These are phyloP conservation scores for Ceratocystiopsis minuta DNA, from an alignment of 2,329 filamentous ascomycete genomes.

Conservation along the genomic window DNA sequence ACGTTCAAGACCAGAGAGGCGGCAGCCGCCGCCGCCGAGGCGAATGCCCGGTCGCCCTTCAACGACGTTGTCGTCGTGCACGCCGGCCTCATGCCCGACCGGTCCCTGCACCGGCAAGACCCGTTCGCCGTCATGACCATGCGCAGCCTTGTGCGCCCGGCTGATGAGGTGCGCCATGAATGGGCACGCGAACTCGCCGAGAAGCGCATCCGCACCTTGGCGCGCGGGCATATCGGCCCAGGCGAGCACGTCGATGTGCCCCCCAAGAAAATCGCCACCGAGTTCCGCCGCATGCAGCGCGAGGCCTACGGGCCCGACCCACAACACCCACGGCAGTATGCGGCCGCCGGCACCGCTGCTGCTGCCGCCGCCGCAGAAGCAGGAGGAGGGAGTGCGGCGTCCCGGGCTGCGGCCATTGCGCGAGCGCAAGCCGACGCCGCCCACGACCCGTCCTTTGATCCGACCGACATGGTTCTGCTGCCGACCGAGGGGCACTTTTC, in stretches of 20 bases:
- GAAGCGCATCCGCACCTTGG: conserved; percentile 13
- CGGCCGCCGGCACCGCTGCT: background rate
- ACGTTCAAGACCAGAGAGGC: too few species aligned
- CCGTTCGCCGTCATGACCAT: conserved; percentile 82
- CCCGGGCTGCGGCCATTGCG: background rate
- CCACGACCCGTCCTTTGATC: background rate
- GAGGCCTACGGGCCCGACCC: conserved; percentile 6
- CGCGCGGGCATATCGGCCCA: conserved; percentile 5
- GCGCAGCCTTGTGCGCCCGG: conserved; percentile 51
- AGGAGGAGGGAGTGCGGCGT: too few species aligned
- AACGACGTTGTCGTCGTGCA: conserved; percentile 58
- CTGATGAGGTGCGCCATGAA: conserved; percentile 30
- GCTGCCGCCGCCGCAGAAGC: too few species aligned
- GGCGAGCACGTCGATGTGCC: conserved; percentile 7
- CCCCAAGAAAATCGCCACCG: conserved; percentile 7
- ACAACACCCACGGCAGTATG: conserved; percentile 5
- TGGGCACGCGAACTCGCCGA: conserved; percentile 18
- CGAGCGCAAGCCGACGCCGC: background rate
- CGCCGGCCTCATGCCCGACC: conserved; percentile 63
- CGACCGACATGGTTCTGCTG: conserved; percentile 10
- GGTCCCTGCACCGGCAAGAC: conserved; percentile 52
- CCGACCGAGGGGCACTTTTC: conserved; percentile 22
- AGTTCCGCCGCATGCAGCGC: conserved; percentile 7
- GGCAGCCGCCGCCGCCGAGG: conserved; percentile 13
- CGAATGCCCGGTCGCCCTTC: conserved; percentile 9